Percentiles rank a stretch among this genome's conserved stretches.
These are phyloP conservation scores for Fusarium dlaminii DNA, from an alignment of 2,329 filamentous ascomycete species.

Conservation along the genomic window DNA sequence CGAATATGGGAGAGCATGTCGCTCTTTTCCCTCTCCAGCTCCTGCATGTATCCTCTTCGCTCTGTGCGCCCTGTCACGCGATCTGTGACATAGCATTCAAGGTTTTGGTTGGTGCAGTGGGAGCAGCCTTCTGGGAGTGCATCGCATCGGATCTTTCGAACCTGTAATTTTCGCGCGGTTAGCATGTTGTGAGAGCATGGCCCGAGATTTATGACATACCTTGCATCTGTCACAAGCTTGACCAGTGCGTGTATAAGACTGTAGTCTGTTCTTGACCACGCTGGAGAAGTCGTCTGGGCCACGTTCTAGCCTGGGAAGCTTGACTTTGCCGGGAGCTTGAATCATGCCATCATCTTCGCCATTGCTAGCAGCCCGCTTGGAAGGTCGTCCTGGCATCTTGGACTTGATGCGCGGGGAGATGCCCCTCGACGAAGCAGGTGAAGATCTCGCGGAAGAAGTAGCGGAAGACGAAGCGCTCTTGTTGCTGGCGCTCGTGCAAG, in stretches of 20 bases:
- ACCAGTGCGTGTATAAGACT: constrained; percentile 72
- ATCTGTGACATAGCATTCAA: constrained; percentile 86
- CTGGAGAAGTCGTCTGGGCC: constrained; percentile 62
- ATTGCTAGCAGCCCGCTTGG: constrained; percentile 37
- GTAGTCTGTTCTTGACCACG: constrained; percentile 65
- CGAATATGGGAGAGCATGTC: constrained; percentile 73
- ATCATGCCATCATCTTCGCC: constrained; percentile 47
- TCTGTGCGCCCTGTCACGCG: constrained; percentile 85
- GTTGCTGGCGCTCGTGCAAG: constrained; percentile 1
- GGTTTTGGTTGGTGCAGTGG: constrained; percentile 78
- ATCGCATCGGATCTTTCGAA: constrained; percentile 90
- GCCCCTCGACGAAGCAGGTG: constrained; percentile 27
- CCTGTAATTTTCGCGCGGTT: constrained; percentile 53
- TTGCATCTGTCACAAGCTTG: constrained; percentile 92
- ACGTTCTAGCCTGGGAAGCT: constrained; percentile 60
- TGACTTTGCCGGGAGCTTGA: constrained; percentile 51
- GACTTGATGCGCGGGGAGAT: constrained; percentile 33
- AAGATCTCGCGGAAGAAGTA: constrained; percentile 18
- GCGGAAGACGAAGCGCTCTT: constrained; percentile 21
- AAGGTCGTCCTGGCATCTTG: constrained; percentile 38
- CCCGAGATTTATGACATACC: constrained; percentile 55
- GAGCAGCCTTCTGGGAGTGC: constrained; percentile 82
- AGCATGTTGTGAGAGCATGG: background rate
- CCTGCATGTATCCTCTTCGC: constrained; percentile 79
- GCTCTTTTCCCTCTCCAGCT: constrained; percentile 77